Evolutionary conservation across 352 stramenopile genomes (phyloP), one percentile per base, ranked within the genome.

Genomic region (Phytophthora melonis): DNA sequence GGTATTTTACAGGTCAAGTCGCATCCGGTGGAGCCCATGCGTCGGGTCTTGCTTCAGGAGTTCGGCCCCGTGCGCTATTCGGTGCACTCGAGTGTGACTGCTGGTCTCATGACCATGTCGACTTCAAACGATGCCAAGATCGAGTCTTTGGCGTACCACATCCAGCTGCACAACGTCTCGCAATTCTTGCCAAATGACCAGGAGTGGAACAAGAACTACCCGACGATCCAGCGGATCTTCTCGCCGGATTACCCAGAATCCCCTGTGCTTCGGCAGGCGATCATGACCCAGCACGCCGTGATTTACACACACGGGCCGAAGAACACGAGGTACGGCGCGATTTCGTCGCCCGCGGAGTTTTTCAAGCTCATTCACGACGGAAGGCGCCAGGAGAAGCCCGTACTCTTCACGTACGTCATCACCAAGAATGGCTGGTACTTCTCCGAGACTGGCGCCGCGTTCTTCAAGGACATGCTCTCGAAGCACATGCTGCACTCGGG

Each of bases 381-480:
- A n/a, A 56, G 57, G 9, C 70, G 77, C 25, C 70, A 75, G 16
- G 64, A 71, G 1, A 84, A 81, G 18, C 64, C 68, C 55, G 77
- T 84, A 27, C 67, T 84, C 2, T 84, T 81, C 63, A 84, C 77
- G 3, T 84, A 84, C 27, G 74, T 75, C 6, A 84, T 84, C 49
- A 81, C 66, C 23, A 79, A 78, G 43, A 78, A 69, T 27, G 77
- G 77, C 34, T 84, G 77, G 77, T 84, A 84, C 43, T 84, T 84
- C 19, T 84, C 77, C 16, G 77, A 84, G 36, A 84, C 77, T 9
- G 77, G 77, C 11, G 77, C 77, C 32, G 59, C 70, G 0, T 81
- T 84, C 63, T 84, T 84, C 60, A 84, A 84, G 54, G 77, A 84
- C 53, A 84, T 84, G 77, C 47, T 84, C 23, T 84, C 77, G 3